Percentiles rank a stretch among this genome's conserved stretches.
These are phyloP conservation scores for Plantago major DNA, from an alignment of 257 asterid species.

Conservation along the genomic window DNA sequence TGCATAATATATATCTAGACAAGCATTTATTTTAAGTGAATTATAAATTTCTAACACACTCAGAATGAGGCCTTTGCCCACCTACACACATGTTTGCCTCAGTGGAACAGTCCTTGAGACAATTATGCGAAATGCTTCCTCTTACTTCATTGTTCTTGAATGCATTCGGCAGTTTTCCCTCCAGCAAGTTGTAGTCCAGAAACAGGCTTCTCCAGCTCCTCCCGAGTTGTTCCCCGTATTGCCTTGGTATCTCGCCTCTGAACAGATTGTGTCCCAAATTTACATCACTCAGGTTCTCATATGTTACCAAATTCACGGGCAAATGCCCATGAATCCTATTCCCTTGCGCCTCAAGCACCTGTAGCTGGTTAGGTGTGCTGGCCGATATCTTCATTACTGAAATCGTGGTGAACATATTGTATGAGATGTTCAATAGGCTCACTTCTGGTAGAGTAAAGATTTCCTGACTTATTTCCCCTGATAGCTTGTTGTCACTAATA, in stretches of 20 bases:
- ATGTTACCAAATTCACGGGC: slow-evolving; percentile 32
- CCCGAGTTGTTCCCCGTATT: slow-evolving; percentile 24
- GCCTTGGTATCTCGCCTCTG: slow-evolving; percentile 34
- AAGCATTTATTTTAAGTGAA: too few relatives aligned
- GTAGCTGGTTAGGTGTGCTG: slow-evolving; percentile 23
- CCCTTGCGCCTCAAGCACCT: slow-evolving; percentile 23
- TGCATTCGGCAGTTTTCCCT: slow-evolving; percentile 35
- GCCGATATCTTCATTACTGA: slow-evolving; percentile 18
- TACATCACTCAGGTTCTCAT: slow-evolving; percentile 25
- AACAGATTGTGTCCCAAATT: slow-evolving; percentile 42
- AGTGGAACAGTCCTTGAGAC: slow-evolving; percentile 29
- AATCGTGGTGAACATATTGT: slow-evolving; percentile 29
- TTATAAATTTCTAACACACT: slow-evolving; percentile 23
- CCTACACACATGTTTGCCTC: slow-evolving; percentile 26
- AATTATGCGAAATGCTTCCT: slow-evolving; percentile 48
- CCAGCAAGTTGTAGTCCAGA: slow-evolving; percentile 36
- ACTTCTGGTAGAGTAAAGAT: slow-evolving; percentile 33
- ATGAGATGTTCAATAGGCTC: slow-evolving; percentile 23
- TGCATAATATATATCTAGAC: too few relatives aligned
- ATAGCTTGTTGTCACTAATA: slow-evolving; percentile 38
- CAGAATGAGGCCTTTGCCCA: slow-evolving; percentile 42
- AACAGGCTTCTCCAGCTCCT: slow-evolving; percentile 32
- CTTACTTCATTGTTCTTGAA: slow-evolving; percentile 7
- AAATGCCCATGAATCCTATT: slow-evolving; percentile 37
- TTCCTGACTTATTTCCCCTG: slow-evolving; percentile 26